These are phyloP conservation scores for Akanthomyces uredinophilus DNA, from an alignment of 2,329 filamentous ascomycete genomes.

Conservation along the genomic window DNA sequence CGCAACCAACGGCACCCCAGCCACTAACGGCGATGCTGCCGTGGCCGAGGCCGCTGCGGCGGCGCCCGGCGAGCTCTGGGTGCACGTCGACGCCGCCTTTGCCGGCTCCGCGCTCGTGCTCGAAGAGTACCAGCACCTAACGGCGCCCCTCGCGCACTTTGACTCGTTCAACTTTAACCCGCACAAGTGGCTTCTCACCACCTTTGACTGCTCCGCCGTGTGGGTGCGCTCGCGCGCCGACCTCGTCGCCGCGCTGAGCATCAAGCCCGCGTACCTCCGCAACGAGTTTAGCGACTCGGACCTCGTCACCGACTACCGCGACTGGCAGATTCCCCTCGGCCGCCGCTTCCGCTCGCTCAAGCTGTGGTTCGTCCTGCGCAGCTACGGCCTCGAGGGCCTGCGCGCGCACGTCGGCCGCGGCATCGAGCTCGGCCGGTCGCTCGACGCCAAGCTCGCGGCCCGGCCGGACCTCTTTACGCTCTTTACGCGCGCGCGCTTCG, in stretches of 20 bases:
- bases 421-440: conserved; percentile 63
- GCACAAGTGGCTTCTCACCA: conserved; percentile 95
- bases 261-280: conserved; percentile 74
- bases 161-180: conserved; percentile 94
- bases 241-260: conserved; percentile 66
- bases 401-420: conserved; percentile 67
- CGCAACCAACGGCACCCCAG: neutral
- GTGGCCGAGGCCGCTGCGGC: conserved; percentile 14
- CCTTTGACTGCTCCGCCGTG: conserved; percentile 80
- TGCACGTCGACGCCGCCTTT: conserved; percentile 91
- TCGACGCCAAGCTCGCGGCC: conserved; percentile 54
- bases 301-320: conserved; percentile 87
- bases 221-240: conserved; percentile 71
- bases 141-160: conserved; percentile 58
- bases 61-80: conserved; percentile 61
- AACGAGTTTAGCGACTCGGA: conserved; percentile 78
- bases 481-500: conserved; percentile 69
- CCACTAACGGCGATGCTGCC: neutral
- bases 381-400: conserved; percentile 73
- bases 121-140: conserved; percentile 71
- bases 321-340: conserved; percentile 95
- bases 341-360: conserved; percentile 84
- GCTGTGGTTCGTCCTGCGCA: conserved; percentile 89
- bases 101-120: conserved; percentile 80
- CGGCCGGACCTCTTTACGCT: conserved; percentile 70